Conservation (phyloP, 768 basidiomycete genomes). For the Russula griseocarnosa region DNA sequence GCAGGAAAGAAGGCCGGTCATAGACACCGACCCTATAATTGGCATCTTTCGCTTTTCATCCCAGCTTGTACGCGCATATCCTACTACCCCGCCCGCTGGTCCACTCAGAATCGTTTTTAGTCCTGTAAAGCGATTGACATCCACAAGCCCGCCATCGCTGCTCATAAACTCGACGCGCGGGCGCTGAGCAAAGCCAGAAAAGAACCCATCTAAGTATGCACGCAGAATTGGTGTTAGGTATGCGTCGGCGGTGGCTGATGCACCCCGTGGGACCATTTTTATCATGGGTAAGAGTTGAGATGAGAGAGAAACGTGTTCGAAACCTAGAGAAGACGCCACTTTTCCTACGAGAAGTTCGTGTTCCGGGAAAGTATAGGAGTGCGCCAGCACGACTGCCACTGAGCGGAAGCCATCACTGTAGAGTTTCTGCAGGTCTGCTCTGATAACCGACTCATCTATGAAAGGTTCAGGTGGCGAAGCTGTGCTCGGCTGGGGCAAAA, state of each 20-base stretch:
- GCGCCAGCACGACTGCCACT: slow-evolving; percentile 82
- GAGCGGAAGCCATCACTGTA: slow-evolving; percentile 83
- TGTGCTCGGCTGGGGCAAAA: slow-evolving; percentile 14
- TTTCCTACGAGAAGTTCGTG: slow-evolving; percentile 74
- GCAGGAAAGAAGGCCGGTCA: neutral
- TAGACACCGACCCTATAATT: slow-evolving; percentile 69
- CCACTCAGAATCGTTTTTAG: slow-evolving; percentile 90
- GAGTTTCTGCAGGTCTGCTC: slow-evolving; percentile 60
- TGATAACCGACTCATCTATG: slow-evolving; percentile 51
- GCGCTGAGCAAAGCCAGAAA: slow-evolving; percentile 72
- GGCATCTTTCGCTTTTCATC: slow-evolving; percentile 65
- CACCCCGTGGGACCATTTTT: slow-evolving; percentile 90
- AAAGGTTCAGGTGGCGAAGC: slow-evolving; percentile 12
- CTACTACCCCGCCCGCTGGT: slow-evolving; percentile 94
- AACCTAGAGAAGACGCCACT: slow-evolving; percentile 78
- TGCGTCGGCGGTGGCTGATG: slow-evolving; percentile 90
- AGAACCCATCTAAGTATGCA: slow-evolving; percentile 88
- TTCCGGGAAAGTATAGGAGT: slow-evolving; percentile 88
- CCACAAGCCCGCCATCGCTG: slow-evolving; percentile 83
- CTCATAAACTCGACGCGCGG: slow-evolving; percentile 94
- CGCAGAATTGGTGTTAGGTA: slow-evolving; percentile 88
- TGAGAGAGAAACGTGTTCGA: slow-evolving; percentile 84
- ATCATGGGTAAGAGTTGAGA: slow-evolving; percentile 89
- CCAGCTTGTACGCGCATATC: slow-evolving; percentile 91
- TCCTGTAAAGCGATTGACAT: slow-evolving; percentile 82